These are phyloP conservation scores for Glycine latifolia DNA, from an alignment of 306 rosid species.

Conservation along the genomic window DNA sequence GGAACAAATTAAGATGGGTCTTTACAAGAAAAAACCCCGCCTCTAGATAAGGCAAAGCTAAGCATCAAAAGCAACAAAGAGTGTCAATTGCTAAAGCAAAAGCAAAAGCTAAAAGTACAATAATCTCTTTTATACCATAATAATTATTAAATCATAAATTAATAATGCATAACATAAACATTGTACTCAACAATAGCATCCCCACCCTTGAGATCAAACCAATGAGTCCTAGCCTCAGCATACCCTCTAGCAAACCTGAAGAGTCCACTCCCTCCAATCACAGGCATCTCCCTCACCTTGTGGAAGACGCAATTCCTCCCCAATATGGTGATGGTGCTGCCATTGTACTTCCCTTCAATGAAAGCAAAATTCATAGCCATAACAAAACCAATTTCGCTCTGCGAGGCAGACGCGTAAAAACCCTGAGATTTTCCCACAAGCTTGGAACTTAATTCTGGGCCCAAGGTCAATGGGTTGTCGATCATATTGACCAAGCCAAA, in stretches of 20 bases:
- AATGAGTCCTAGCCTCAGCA: conserved; percentile 56
- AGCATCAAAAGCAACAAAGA: conserved; percentile 7
- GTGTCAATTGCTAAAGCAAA: not conserved
- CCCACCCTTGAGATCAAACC: conserved; percentile 37
- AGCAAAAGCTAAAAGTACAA: not conserved
- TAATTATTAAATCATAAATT: not conserved
- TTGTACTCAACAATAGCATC: conserved; percentile 71
- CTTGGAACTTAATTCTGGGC: conserved; percentile 51
- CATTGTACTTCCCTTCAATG: conserved; percentile 74
- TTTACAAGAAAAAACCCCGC: not conserved
- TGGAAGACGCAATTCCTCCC: conserved; percentile 66
- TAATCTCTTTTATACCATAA: not conserved
- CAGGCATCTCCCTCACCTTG: conserved; percentile 76
- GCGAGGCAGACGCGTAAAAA: conserved; percentile 61
- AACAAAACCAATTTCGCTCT: conserved; percentile 47
- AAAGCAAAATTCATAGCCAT: conserved; percentile 80
- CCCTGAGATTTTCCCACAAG: conserved; percentile 64
- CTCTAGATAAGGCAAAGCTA: not conserved
- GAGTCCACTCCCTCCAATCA: conserved; percentile 79
- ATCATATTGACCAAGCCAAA: conserved; percentile 52
- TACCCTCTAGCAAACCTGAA: conserved; percentile 81
- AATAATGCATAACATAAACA: conserved; percentile 57
- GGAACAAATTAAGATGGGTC: not conserved
- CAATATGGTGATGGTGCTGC: conserved; percentile 66
- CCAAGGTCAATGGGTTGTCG: conserved; percentile 58